Base-by-base conservation (phyloP, 2,329 filamentous ascomycete genomes). In the Cytospora leucostoma region DNA sequence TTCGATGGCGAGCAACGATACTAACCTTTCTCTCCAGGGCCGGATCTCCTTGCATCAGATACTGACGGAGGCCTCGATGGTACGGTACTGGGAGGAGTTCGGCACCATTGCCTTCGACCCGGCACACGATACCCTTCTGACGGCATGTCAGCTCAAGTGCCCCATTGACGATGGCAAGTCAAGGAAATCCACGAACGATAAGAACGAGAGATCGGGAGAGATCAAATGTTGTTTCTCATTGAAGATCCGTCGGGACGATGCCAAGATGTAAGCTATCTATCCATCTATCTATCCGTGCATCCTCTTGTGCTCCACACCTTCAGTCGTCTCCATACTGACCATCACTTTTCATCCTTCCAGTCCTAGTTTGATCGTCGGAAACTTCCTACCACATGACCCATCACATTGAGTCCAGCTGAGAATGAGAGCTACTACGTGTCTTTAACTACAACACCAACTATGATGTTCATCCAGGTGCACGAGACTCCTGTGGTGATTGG, bases 61-160 rank as follows among this genome's bases (percentile, higher is more conserved):
- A 67, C 86, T 99, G 52, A 93, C 92, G 2, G 95, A 99, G 78
- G 92, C 96, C 66, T 96, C 93, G 49, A 86, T 97, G 65, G 95
- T 98, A 61, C 91, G 92, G 70, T 99, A 99, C 72, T 99, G 95
- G 95, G 95, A 99, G 77, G 97, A 99, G 72, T 99, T 99, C 72
- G 93, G 94, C 57, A 94, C 93, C 6, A 98, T 99, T 70, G 96
- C 95, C 11, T 99, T 99, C 76, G 95, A 99, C 73, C 87, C 89
- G 63, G 88, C 87, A 11, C 95, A 98, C 74, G 97, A 99, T 74
- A 96, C 94, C 27, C 92, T 99, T 71, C 81, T 99, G 69, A 99
- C 95, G 27, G 94, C 91, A 68, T 99, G 95, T 74, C 90, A 91
- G 12, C 79, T 99, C 66, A 97, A 97, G 76, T 93, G 88, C 68